Percentiles rank a stretch among this genome's conserved stretches.
phyloP scores from a whole-genome alignment of 2,329 filamentous ascomycete genomes.

The Graphilbum fragrans region DNA sequence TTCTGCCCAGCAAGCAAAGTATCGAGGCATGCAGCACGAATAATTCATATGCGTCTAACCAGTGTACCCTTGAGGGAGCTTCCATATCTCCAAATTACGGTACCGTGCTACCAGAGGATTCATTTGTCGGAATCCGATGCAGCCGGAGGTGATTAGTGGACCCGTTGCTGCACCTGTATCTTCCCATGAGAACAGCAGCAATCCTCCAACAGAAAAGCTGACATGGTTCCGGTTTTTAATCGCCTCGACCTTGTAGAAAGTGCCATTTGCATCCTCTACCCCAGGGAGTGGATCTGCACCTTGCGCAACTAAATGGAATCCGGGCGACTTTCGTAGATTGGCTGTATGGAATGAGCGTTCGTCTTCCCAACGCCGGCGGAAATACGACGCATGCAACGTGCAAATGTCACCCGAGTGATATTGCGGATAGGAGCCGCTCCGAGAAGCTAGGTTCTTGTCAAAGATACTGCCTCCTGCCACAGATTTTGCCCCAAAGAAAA shows the following conservation, averaged over 20 bases:
- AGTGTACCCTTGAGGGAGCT: background rate
- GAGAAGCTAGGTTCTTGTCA: background rate
- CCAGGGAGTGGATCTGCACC: conserved; percentile 1
- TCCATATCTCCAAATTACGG: background rate
- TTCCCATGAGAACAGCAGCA: background rate
- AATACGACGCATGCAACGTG: conserved; percentile 2
- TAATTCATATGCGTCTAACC: no score
- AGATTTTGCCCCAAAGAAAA: background rate
- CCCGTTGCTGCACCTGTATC: background rate
- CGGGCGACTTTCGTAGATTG: conserved; percentile 2
- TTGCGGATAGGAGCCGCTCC: background rate
- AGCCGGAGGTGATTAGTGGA: background rate
- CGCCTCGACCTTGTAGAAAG: conserved; percentile 1
- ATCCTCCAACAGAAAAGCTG: background rate
- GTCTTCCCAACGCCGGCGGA: background rate
- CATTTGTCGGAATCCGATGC: conserved; percentile 2
- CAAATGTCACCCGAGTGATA: conserved; percentile 2
- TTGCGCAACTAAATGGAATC: conserved; percentile 2
- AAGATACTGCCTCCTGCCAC: background rate
- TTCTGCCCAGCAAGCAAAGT: no score
- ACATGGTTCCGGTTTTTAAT: background rate
- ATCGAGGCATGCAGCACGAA: no score
- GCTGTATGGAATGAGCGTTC: conserved; percentile 1
- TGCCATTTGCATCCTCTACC: background rate
- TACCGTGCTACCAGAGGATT: background rate